These are phyloP conservation scores for Saccharum officinarum DNA, from an alignment of 176 grass and related monocot genomes.

Conservation along the genomic window DNA sequence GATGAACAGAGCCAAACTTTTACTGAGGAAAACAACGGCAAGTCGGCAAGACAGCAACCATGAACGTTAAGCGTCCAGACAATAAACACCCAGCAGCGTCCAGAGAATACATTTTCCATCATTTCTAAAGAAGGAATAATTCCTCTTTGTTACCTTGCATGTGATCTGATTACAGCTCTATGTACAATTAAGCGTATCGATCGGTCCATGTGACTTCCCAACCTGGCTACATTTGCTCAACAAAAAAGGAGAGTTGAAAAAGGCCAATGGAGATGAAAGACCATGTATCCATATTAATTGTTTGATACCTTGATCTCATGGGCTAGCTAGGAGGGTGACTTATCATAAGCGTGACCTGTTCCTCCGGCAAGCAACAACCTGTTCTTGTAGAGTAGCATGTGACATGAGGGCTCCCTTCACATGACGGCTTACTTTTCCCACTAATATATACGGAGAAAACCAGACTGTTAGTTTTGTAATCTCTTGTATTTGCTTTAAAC, in stretches of 20 bases:
- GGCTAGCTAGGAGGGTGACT: constrained; percentile 1
- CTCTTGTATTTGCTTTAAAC: constrained; percentile 53
- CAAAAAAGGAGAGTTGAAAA: constrained; percentile 35
- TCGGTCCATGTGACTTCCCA: constrained; percentile 58
- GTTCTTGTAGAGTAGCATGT: constrained; percentile 62
- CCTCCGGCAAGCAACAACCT: constrained; percentile 60
- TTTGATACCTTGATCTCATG: constrained; percentile 35
- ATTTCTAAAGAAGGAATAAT: constrained; percentile 23
- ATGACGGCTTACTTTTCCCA: constrained; percentile 47
- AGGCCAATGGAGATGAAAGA: constrained; percentile 17
- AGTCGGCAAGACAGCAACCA: too few species aligned
- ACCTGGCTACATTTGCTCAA: constrained; percentile 45
- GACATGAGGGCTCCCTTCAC: constrained; percentile 52
- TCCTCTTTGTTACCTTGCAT: constrained; percentile 3
- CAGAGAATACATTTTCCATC: constrained; percentile 6
- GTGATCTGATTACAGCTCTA: constrained; percentile 38
- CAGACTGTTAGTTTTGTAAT: constrained; percentile 52
- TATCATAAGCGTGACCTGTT: constrained; percentile 49
- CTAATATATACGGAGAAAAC: constrained; percentile 34
- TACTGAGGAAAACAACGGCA: background rate
- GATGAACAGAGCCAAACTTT: too few species aligned
- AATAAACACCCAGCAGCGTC: constrained; percentile 29
- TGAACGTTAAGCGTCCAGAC: background rate
- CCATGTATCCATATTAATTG: background rate
- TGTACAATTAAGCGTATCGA: constrained; percentile 25